These are phyloP conservation scores for Amaranthus tricolor DNA, from an alignment of 179 eudicot genomes.

Conservation along the genomic window DNA sequence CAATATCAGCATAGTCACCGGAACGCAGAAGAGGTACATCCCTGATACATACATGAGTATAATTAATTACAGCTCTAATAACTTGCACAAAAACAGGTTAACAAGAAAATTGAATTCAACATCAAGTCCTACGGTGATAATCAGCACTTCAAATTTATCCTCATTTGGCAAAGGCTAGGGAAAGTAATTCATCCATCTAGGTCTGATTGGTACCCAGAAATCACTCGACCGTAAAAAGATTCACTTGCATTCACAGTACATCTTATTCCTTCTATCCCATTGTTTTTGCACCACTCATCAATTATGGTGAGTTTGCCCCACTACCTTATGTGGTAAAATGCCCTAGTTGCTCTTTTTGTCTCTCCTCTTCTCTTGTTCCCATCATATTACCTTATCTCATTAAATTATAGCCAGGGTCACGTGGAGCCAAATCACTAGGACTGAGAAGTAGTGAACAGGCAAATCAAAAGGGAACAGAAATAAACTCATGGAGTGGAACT, in stretches of 20 bases:
- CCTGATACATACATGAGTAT: slow-evolving; percentile 43
- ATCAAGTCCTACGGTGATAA: not conserved
- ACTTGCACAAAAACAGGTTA: not conserved
- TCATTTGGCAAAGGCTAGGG: not conserved
- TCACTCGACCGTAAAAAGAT: not conserved
- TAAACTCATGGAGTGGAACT: not conserved
- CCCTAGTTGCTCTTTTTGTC: too few relatives aligned
- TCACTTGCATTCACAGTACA: not conserved
- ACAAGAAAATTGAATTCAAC: not conserved
- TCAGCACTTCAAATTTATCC: not conserved
- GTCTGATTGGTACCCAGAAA: not conserved
- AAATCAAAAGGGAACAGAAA: not conserved
- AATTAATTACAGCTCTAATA: slow-evolving; percentile 8
- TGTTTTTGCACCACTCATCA: too few relatives aligned
- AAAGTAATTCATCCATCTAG: not conserved
- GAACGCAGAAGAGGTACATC: slow-evolving; percentile 70
- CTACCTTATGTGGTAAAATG: too few relatives aligned
- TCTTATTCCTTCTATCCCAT: not conserved
- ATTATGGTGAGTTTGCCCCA: too few relatives aligned
- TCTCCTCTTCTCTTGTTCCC: too few relatives aligned
- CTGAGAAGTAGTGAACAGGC: not conserved
- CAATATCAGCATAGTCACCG: slow-evolving; percentile 48
- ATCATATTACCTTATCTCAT: too few relatives aligned
- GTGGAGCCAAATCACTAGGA: too few relatives aligned
- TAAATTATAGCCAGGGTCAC: too few relatives aligned